Evolutionary conservation across 2,329 filamentous ascomycete species (phyloP), one percentile per base, ranked within the genome.

Genomic region (Rhexocercosporidium sp.): DNA sequence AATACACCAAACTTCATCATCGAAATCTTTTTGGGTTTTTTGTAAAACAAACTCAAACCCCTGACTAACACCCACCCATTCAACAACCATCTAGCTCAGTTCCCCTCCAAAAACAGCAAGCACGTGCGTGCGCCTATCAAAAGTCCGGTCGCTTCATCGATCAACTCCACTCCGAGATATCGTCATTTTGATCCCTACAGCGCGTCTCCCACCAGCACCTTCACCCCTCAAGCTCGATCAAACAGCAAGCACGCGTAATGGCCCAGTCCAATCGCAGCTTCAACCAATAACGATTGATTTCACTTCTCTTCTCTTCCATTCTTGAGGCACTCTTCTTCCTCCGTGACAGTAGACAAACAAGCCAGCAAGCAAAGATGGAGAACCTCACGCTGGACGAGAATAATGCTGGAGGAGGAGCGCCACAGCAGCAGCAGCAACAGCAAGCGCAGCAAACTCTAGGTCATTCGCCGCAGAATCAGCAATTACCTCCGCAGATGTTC

Each of bases 401-500:
- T 71, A 80, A 82, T 75, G 82, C 78, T 66, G 80, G 54, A 53
- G 70, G 69, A 57, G 71, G 67, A 53, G 69, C 66, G 20, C 64
- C 64, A 66, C 51, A 62, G 44, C 69, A 68, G 31, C 44, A 67
- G 37, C 34, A 51, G 49, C 66, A 37, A 66, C 51, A 64, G 56
- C 69, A 68, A 34, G 29, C 62, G 44, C 31, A 41, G 57, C 66
- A 59, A 18, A 56, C 54, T 18, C 64, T 72, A 11, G 71, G 72
- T 46, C 65, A 73, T 27, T 70, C 73, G 20, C 71, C 57, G 67
- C 75, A 62, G 73, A 82, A 81, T 34, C 86, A 88, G 70, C 91
- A 93, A 80, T 83, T 95, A 46, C 92, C 92, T 16, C 94, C 94
- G 67, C 95, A 99, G 83, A 97, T 98, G 91, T 99, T 99, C 82